A percentile compares a stretch with the other conserved stretches of the same genome.
Conservation (phyloP, 108 stramenopile species). For the Thalassiosira profunda region DNA sequence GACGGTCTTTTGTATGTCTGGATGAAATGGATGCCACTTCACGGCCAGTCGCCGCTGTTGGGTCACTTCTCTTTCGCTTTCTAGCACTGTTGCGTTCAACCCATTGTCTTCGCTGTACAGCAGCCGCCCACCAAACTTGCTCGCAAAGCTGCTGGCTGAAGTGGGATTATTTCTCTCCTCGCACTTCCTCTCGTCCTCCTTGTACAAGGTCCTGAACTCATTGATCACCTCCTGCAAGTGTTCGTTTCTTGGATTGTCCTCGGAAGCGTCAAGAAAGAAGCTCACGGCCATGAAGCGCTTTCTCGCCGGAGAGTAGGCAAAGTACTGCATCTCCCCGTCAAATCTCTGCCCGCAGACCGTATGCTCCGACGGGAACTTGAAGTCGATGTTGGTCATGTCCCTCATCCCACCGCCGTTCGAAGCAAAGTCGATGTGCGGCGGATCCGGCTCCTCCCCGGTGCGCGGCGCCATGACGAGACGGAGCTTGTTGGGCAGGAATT, state of each 20-base stretch:
- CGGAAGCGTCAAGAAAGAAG: conserved; percentile 42
- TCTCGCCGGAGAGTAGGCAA: conserved; percentile 55
- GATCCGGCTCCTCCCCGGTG: conserved; percentile 45
- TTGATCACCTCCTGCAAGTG: conserved; percentile 46
- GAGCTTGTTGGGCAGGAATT: conserved; percentile 43
- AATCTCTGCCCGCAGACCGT: conserved; percentile 65
- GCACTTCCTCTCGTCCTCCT: conserved; percentile 30
- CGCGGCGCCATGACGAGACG: conserved; percentile 35
- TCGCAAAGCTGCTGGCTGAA: conserved; percentile 10
- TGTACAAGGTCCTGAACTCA: conserved; percentile 22
- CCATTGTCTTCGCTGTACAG: background rate
- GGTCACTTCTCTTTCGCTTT: background rate
- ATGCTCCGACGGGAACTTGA: conserved; percentile 87
- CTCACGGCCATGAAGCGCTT: conserved; percentile 39
- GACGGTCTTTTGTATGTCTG: conserved; percentile 41
- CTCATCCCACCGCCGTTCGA: conserved; percentile 69
- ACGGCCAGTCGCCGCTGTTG: conserved; percentile 21
- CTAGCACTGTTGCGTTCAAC: conserved; percentile 6
- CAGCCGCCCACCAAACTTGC: background rate
- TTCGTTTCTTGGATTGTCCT: conserved; percentile 30
- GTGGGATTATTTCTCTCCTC: conserved; percentile 9
- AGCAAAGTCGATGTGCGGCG: conserved; percentile 74
- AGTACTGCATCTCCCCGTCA: conserved; percentile 88
- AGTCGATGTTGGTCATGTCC: conserved; percentile 79
- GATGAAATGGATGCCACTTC: conserved; percentile 47